phyloP scores from a whole-genome alignment of 2,329 filamentous ascomycete species.

The Arachnomyces sp. region DNA sequence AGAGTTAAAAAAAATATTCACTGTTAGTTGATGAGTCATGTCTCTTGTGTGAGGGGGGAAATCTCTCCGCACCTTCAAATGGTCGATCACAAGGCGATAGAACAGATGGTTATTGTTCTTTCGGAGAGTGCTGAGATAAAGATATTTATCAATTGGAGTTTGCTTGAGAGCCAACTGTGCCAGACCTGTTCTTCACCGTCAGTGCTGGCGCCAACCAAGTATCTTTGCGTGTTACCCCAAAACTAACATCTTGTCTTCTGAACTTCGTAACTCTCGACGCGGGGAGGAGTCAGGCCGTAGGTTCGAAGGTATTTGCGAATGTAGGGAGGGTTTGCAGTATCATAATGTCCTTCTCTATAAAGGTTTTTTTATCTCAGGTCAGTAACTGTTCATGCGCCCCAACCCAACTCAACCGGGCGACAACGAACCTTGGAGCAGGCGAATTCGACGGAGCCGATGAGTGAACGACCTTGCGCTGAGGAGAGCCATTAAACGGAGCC shows the following conservation, averaged over 20 bases:
- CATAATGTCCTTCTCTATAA: constrained; percentile 37
- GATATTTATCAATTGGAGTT: constrained; percentile 43
- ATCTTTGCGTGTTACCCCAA: neutral
- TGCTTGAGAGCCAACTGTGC: constrained; percentile 41
- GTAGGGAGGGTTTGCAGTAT: constrained; percentile 43
- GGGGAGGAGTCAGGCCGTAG: constrained; percentile 44
- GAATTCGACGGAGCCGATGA: constrained; percentile 28
- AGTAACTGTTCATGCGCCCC: too few relatives aligned
- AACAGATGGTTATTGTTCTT: constrained; percentile 48
- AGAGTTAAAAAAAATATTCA: constrained; percentile 6
- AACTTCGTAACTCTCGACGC: constrained; percentile 41
- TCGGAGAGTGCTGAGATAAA: constrained; percentile 43
- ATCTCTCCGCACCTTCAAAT: constrained; percentile 31
- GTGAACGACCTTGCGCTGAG: constrained; percentile 30
- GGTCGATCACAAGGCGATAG: constrained; percentile 43
- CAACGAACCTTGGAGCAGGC: constrained; percentile 21
- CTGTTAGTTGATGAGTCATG: neutral
- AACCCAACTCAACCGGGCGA: neutral
- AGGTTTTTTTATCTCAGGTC: neutral
- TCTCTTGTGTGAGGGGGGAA: neutral
- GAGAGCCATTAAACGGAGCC: constrained; percentile 28
- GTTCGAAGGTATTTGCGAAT: constrained; percentile 46
- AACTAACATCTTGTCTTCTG: constrained; percentile 40
- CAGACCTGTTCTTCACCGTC: constrained; percentile 24
- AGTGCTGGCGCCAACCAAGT: constrained; percentile 1